Conservation (phyloP, 805 yeast species). For the Teunomyces funiuensis region DNA sequence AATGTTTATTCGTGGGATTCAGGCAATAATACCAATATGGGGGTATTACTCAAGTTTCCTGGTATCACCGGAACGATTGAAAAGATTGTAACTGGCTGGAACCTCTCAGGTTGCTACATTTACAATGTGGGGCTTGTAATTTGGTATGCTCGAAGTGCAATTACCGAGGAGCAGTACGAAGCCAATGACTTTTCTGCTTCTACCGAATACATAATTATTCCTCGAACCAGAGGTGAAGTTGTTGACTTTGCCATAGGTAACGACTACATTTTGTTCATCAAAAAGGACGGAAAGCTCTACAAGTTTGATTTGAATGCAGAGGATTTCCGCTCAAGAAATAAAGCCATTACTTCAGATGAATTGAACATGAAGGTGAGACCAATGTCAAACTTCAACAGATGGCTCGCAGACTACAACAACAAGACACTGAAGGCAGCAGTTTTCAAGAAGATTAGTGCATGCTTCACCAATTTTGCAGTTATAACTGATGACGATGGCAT, state of each 20-base stretch:
- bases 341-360: constrained; percentile 8
- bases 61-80: constrained; percentile 32
- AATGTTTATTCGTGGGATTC: constrained; percentile 65
- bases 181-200: constrained; percentile 14
- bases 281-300: constrained; percentile 41
- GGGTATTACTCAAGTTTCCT: constrained; percentile 44
- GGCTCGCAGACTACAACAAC: constrained; percentile 23
- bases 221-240: constrained; percentile 39
- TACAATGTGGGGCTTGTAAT: constrained; percentile 53
- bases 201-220: constrained; percentile 44
- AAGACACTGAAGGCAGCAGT: constrained; percentile 21
- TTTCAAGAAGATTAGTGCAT: constrained; percentile 54
- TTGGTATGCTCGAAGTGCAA: constrained; percentile 46
- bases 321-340: constrained; percentile 10
- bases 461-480: constrained; percentile 52
- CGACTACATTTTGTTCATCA: constrained; percentile 51
- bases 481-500: constrained; percentile 54
- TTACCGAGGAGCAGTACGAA: constrained; percentile 19
- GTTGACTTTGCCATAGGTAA: constrained; percentile 58
- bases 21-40: constrained; percentile 31
- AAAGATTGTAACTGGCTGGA: constrained; percentile 69
- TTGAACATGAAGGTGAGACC: constrained; percentile 9
- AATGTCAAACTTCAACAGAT: constrained; percentile 29
- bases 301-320: constrained; percentile 30
- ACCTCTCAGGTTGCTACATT: constrained; percentile 50